Evolutionary conservation across 75 land plant genomes (phyloP).

Genomic region (Chamaecyparis obtusa): DNA sequence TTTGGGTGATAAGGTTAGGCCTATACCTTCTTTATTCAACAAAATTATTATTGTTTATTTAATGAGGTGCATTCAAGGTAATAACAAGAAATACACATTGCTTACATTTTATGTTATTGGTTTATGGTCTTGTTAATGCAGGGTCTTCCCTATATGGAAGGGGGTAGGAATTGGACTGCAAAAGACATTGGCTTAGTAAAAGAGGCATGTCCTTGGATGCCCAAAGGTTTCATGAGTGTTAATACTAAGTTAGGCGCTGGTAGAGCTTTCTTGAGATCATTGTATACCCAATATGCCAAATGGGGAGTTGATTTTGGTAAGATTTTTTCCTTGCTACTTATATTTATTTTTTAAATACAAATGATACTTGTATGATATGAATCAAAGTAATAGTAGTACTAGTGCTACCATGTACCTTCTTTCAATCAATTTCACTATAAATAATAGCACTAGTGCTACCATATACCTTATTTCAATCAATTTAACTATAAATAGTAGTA

Average conservation of each 20-base stretch:
- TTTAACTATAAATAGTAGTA: too few species aligned
- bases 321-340: background rate
- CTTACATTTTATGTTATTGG: slow-evolving; percentile 5
- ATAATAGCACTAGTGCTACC: too few species aligned
- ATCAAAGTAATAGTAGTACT: too few species aligned
- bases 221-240: slow-evolving; percentile 74
- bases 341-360: background rate
- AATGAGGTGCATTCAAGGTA: background rate
- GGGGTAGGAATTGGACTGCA: slow-evolving; percentile 54
- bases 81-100: background rate
- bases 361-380: background rate
- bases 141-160: slow-evolving; percentile 50
- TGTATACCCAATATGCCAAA: slow-evolving; percentile 76
- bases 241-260: slow-evolving; percentile 63
- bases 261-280: slow-evolving; percentile 75
- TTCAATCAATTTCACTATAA: too few species aligned
- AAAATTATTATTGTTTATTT: background rate
- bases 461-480: too few species aligned
- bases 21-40: background rate
- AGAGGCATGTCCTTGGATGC: slow-evolving; percentile 82
- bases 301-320: slow-evolving; percentile 97
- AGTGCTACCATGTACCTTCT: too few species aligned
- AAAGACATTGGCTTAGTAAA: slow-evolving; percentile 63
- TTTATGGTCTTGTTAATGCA: slow-evolving; percentile 12
- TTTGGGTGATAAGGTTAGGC: slow-evolving; percentile 41